Percentiles rank a stretch among this genome's conserved stretches.
Evolutionary conservation across 73 alveolate genomes (phyloP).

Genomic region (Paramecium sexaurelia): DNA sequence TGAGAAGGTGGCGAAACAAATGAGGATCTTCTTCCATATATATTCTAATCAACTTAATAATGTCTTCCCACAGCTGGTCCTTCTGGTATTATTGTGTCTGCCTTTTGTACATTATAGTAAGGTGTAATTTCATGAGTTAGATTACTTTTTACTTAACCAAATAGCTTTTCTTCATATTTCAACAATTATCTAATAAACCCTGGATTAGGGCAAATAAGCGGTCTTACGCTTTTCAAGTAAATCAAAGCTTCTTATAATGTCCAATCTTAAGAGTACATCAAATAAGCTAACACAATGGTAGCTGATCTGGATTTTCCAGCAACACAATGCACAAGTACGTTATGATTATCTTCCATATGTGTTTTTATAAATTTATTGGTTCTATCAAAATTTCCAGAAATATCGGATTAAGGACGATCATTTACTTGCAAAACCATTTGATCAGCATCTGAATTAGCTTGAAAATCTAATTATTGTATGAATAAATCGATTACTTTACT

Average conservation of each 20-base stretch:
- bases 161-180: constrained; percentile 10
- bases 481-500: neutral
- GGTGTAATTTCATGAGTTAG: constrained; percentile 10
- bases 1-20: constrained; percentile 10
- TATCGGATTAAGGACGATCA: constrained; percentile 4
- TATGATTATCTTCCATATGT: constrained; percentile 8
- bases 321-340: constrained; percentile 76
- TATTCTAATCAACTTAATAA: neutral
- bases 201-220: constrained; percentile 17
- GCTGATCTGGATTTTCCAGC: constrained; percentile 83
- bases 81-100: constrained; percentile 48
- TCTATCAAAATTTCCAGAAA: neutral
- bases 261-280: constrained; percentile 65
- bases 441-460: neutral
- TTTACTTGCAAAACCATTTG: neutral
- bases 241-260: constrained; percentile 9
- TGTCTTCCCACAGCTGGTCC: neutral
- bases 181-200: constrained; percentile 35
- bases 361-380: constrained; percentile 25
- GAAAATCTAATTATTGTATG: neutral
- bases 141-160: neutral
- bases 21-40: neutral
- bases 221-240: constrained; percentile 42
- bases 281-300: constrained; percentile 80
- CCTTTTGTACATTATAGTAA: neutral